Conservation (phyloP, 768 basidiomycete genomes). For the Lactarius deliciosus region DNA sequence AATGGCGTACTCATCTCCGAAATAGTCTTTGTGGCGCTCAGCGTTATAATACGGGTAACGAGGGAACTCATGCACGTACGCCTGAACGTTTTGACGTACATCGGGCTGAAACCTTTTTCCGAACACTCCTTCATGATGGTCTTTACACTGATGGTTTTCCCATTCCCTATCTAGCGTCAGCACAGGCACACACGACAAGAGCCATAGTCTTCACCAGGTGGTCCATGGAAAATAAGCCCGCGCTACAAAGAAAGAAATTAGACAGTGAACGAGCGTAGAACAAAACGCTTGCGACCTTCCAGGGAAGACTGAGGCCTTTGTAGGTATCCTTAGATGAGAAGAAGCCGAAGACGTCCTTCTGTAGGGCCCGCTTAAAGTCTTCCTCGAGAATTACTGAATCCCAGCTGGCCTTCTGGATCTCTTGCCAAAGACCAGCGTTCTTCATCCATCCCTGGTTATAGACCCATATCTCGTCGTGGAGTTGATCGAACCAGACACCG, state of each 20-base stretch:
- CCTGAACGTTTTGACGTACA: constrained; percentile 83
- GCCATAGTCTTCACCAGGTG: constrained; percentile 52
- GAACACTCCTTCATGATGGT: constrained; percentile 75
- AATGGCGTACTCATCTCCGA: constrained; percentile 69
- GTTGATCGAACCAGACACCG: constrained; percentile 51
- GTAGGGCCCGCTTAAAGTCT: constrained; percentile 61
- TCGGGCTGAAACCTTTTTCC: constrained; percentile 58
- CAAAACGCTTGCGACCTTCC: constrained; percentile 53
- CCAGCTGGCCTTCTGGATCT: constrained; percentile 58
- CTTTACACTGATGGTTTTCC: constrained; percentile 82
- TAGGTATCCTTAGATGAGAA: constrained; percentile 74
- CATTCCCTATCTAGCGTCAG: constrained; percentile 54
- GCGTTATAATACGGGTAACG: background rate
- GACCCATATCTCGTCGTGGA: constrained; percentile 75
- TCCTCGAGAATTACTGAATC: constrained; percentile 71
- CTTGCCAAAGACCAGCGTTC: constrained; percentile 55
- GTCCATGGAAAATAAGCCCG: constrained; percentile 79
- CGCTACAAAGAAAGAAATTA: constrained; percentile 46
- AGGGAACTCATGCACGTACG: constrained; percentile 42
- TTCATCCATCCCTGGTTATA: constrained; percentile 74
- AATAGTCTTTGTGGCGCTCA: constrained; percentile 38
- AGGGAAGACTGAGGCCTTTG: constrained; percentile 72
- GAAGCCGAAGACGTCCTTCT: constrained; percentile 78
- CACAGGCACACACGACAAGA: background rate
- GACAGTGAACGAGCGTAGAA: background rate